These are phyloP conservation scores for Clarireedia sp. DNA, from an alignment of 2,329 filamentous ascomycete genomes.

Conservation along the genomic window DNA sequence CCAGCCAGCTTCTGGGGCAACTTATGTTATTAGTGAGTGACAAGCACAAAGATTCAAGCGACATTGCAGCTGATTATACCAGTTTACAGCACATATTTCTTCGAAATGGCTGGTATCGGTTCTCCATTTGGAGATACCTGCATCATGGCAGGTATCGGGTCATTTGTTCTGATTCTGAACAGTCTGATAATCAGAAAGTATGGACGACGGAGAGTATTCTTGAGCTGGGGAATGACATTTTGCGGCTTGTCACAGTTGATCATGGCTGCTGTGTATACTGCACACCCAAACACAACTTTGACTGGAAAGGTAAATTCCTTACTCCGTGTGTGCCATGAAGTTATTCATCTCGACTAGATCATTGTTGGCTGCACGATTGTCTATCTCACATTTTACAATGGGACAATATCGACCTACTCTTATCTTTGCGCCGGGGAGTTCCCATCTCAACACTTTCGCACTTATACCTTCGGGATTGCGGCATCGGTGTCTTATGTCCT, in stretches of 20 bases:
- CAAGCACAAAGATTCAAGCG: not conserved
- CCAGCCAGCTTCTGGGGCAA: constrained; percentile 46
- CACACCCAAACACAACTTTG: constrained; percentile 30
- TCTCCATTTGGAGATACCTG: constrained; percentile 49
- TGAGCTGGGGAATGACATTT: constrained; percentile 41
- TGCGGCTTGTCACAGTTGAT: constrained; percentile 48
- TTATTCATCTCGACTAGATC: constrained; percentile 10
- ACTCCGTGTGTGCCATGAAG: not conserved
- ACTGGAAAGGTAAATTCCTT: constrained; percentile 32
- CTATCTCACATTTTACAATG: constrained; percentile 22
- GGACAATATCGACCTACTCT: constrained; percentile 39
- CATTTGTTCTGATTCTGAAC: constrained; percentile 47
- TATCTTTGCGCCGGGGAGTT: constrained; percentile 51
- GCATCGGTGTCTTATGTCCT: constrained; percentile 38
- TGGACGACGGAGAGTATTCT: constrained; percentile 45
- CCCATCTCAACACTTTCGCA: constrained; percentile 47
- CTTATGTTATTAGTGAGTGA: constrained; percentile 46
- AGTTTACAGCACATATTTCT: constrained; percentile 52
- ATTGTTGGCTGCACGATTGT: constrained; percentile 41
- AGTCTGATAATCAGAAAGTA: constrained; percentile 43
- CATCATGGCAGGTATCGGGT: constrained; percentile 45
- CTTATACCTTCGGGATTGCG: constrained; percentile 48
- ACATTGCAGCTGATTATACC: not conserved
- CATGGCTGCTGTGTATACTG: constrained; percentile 44
- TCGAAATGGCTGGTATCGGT: constrained; percentile 48